Base-by-base conservation (phyloP, 495 filamentous ascomycete species). In the Penicilliopsis zonata region DNA sequence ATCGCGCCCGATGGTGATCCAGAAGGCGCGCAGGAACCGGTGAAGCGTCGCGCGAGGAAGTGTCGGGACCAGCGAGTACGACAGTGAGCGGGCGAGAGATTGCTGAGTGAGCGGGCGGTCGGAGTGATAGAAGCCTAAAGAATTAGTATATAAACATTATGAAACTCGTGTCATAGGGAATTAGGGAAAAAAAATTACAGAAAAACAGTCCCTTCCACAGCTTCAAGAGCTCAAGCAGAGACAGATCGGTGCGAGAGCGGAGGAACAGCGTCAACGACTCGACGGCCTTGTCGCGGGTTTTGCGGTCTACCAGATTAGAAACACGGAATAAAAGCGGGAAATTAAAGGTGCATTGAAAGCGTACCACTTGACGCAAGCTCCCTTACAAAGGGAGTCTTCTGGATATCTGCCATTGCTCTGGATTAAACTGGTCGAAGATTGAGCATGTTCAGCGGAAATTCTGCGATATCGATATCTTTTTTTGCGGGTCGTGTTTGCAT, bases 151-250 rank as follows among this genome's bases (percentile, higher is more conserved):
- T 6, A 23, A 23, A 23, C 5, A n/a, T 4, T 4, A 12, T 27
- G n/a, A n/a, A n/a, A n/a, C n/a, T n/a, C n/a, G n/a, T n/a, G n/a
- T 31, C 22, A 16, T 18, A 13, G 24, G 23, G 7, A 33, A 20
- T 34, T 13, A 20, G 9, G 28, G 29, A 23, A 18, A 21, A 6
- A 8, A 9, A 48, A 55, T 6, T 59, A 78, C 86, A 90, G 70
- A 81, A 96, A 63, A 92, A 96, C 15, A 98, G 74, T 21, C 88
- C 90, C 57, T 94, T 94, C 86, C 87, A 94, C 38, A 98, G 69
- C 60, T 95, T 94, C 34, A 92, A 67, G 19, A 83, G 63, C 30
- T 98, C 88, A 41, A 92, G 55, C 13, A 75, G 64, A 9, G 72
- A 63, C 34, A 98, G 74, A 21, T 70, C 57, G 16, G 71, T 71